These are phyloP conservation scores for Pholiota adiposa DNA, from an alignment of 1,284 basidiomycete genomes.

Conservation along the genomic window DNA sequence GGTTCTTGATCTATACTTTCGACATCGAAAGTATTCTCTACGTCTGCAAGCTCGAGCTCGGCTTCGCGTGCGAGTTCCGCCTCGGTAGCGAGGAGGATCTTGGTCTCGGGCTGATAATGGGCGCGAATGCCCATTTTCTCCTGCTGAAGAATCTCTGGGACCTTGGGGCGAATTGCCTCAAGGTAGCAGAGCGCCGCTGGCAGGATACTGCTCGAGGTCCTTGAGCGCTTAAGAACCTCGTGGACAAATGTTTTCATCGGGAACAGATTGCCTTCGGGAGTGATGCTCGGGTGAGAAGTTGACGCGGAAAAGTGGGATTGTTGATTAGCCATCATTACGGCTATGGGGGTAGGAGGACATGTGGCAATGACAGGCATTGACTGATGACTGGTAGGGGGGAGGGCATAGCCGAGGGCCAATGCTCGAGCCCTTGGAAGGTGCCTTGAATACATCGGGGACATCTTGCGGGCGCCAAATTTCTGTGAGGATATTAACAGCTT, in stretches of 20 bases:
- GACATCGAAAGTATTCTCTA: conserved; percentile 9
- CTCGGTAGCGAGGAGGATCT: conserved; percentile 51
- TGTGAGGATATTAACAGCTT: conserved; percentile 73
- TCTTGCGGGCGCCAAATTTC: conserved; percentile 78
- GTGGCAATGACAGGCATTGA: too few relatives aligned
- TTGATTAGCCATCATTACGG: conserved; percentile 37
- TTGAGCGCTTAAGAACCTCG: conserved; percentile 75
- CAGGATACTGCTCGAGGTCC: conserved; percentile 74
- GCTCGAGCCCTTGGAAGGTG: conserved; percentile 34
- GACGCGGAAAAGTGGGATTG: too few relatives aligned
- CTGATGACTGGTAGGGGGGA: too few relatives aligned
- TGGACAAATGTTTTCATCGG: conserved; percentile 76
- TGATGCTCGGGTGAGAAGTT: conserved; percentile 15
- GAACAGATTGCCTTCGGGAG: conserved; percentile 40
- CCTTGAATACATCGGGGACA: conserved; percentile 64
- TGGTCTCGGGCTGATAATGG: conserved; percentile 45
- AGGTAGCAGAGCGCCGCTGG: conserved; percentile 82
- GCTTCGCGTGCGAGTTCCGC: conserved; percentile 41
- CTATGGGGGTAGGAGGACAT: neutral
- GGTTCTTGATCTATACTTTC: neutral
- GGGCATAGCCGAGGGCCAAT: neutral
- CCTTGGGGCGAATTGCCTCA: conserved; percentile 69
- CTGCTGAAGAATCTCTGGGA: conserved; percentile 60
- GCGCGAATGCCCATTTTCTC: conserved; percentile 48
- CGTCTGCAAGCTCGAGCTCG: conserved; percentile 27